Evolutionary conservation across 73 alveolate species (phyloP).

Genomic region (Tetrahymena borealis): DNA sequence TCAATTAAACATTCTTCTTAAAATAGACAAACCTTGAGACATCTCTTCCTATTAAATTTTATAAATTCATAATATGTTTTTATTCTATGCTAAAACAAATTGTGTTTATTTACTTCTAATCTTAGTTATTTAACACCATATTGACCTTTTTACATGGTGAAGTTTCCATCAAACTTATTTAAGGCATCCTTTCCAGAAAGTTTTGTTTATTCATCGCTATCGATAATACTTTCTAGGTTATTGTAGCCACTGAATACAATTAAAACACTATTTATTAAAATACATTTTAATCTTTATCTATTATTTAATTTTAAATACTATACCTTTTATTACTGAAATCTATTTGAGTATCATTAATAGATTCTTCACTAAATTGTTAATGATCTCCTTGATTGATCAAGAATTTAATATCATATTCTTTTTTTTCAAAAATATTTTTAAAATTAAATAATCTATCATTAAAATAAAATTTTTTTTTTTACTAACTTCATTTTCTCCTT

Average conservation of each 20-base stretch:
- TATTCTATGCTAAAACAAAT: background rate
- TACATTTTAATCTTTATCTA: background rate
- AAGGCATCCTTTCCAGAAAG: background rate
- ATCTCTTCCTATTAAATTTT: background rate
- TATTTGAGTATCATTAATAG: background rate
- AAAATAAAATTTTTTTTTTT: too few relatives aligned
- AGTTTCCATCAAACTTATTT: background rate
- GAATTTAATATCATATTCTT: background rate
- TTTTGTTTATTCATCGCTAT: background rate
- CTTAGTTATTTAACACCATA: background rate
- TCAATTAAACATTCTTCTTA: background rate
- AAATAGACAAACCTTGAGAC: background rate
- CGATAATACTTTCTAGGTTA: background rate
- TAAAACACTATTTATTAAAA: background rate
- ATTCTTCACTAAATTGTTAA: background rate
- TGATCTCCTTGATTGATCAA: background rate
- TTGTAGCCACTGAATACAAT: background rate
- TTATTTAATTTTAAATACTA: background rate
- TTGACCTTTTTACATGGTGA: background rate
- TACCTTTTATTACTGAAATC: background rate
- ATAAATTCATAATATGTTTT: background rate
- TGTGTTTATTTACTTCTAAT: background rate
- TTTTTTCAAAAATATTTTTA: background rate
- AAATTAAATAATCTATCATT: too few relatives aligned
- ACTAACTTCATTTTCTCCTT: background rate